These are phyloP conservation scores for Candida maesae DNA, from an alignment of 805 yeast genomes.

Conservation along the genomic window DNA sequence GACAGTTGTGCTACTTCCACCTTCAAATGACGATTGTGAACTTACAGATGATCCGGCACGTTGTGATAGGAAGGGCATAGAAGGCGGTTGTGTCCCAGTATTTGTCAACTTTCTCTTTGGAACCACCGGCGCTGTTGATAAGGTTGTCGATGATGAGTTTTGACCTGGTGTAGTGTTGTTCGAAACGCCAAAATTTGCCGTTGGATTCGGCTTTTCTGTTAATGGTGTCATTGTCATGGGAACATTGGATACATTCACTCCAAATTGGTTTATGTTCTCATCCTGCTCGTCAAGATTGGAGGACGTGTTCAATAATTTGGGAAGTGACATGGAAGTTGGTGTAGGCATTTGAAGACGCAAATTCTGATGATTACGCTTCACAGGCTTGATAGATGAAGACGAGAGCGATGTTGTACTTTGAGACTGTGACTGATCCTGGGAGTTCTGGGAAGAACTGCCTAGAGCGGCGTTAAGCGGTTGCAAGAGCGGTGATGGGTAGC, in stretches of 20 bases:
- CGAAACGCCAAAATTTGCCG: background rate
- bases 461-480: slow-evolving; percentile 34
- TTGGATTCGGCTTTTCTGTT: slow-evolving; percentile 45
- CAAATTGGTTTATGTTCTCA: slow-evolving; percentile 62
- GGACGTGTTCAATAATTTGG: slow-evolving; percentile 31
- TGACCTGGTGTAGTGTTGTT: background rate
- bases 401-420: background rate
- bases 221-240: slow-evolving; percentile 80
- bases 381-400: background rate
- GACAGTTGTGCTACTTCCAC: slow-evolving; percentile 2
- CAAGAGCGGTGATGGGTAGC: slow-evolving; percentile 25
- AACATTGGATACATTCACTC: slow-evolving; percentile 48
- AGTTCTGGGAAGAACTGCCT: slow-evolving; percentile 9
- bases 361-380: slow-evolving; percentile 44
- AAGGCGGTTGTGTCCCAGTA: slow-evolving; percentile 11
- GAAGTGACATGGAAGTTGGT: slow-evolving; percentile 43
- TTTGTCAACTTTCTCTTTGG: slow-evolving; percentile 12
- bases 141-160: slow-evolving; percentile 4
- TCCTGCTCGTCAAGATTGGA: slow-evolving; percentile 28
- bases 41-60: slow-evolving; percentile 14
- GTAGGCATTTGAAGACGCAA: slow-evolving; percentile 73
- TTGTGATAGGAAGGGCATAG: slow-evolving; percentile 17
- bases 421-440: background rate
- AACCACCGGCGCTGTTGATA: slow-evolving; percentile 1
- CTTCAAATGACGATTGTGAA: slow-evolving; percentile 15